These are phyloP conservation scores for Ilyonectria mors-panacis DNA, from an alignment of 2,329 filamentous ascomycete species.

Conservation along the genomic window DNA sequence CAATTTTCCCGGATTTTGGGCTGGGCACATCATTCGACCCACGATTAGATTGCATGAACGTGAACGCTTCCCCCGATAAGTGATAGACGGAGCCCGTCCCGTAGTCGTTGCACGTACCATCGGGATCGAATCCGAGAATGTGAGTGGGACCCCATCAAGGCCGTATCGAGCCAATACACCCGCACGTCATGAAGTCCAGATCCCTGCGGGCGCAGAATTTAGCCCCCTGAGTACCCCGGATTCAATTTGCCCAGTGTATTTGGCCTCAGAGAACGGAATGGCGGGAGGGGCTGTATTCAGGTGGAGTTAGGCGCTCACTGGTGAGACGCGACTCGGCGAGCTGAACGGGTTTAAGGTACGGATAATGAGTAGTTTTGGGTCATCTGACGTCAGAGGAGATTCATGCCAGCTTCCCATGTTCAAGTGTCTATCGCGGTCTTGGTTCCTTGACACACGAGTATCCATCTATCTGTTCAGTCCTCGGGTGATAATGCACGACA, in stretches of 20 bases:
- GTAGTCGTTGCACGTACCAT: background rate
- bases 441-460: no score
- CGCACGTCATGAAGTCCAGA: background rate
- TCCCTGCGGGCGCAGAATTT: background rate
- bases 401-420: background rate
- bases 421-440: background rate
- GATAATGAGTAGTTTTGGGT: background rate
- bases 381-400: background rate
- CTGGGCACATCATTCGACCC: no score
- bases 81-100: background rate
- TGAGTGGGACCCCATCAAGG: background rate
- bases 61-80: background rate
- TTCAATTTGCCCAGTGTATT: background rate
- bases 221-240: conserved; percentile 1
- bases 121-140: background rate
- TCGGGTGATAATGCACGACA: no score
- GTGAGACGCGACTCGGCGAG: background rate
- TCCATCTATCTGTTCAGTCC: no score
- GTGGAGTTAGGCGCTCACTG: background rate
- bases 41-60: background rate
- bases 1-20: background rate
- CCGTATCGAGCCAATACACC: background rate
- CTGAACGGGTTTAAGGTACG: background rate
- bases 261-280: no score
- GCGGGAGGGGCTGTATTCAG: background rate